A percentile compares a stretch with the other conserved stretches of the same genome.
phyloP scores from a whole-genome alignment of 2,329 filamentous ascomycete species.

The Chaetothyriales sp. region DNA sequence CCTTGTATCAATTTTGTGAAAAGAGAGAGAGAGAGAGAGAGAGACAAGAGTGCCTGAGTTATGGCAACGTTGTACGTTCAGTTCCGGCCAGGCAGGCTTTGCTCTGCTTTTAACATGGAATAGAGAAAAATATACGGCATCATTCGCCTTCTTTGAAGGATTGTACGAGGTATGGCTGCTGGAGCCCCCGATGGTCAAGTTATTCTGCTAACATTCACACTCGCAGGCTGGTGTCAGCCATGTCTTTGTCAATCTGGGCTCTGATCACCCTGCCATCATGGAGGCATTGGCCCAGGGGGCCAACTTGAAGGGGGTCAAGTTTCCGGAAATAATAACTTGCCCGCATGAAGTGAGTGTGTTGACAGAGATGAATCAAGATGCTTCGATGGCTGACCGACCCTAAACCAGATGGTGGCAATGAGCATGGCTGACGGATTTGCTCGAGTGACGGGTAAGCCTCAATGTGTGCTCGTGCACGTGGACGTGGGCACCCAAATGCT shows the following conservation, averaged over 20 bases:
- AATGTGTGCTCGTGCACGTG: constrained; percentile 66
- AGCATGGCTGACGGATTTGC: constrained; percentile 76
- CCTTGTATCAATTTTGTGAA: too few relatives aligned
- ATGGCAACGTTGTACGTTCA: too few relatives aligned
- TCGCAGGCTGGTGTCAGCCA: constrained; percentile 34
- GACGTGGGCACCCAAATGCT: constrained; percentile 70
- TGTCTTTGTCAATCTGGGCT: constrained; percentile 40
- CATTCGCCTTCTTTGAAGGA: constrained; percentile 59
- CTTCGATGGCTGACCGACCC: constrained; percentile 4
- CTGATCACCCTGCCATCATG: constrained; percentile 55
- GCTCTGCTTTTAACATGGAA: too few relatives aligned
- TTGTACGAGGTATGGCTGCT: constrained; percentile 51
- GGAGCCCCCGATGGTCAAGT: too few relatives aligned
- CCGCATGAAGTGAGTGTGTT: constrained; percentile 51
- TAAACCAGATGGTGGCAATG: constrained; percentile 58
- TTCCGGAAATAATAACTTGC: constrained; percentile 62
- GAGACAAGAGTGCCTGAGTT: too few relatives aligned
- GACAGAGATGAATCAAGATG: neutral
- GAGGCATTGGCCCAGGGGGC: constrained; percentile 68
- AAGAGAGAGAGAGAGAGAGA: too few relatives aligned
- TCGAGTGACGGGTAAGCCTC: constrained; percentile 53
- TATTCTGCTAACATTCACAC: too few relatives aligned
- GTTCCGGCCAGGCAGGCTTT: too few relatives aligned
- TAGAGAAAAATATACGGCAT: too few relatives aligned
- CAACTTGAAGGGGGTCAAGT: constrained; percentile 47